Evolutionary conservation across 2,329 filamentous ascomycete species (phyloP).

Genomic region (Cladosporium sp.): DNA sequence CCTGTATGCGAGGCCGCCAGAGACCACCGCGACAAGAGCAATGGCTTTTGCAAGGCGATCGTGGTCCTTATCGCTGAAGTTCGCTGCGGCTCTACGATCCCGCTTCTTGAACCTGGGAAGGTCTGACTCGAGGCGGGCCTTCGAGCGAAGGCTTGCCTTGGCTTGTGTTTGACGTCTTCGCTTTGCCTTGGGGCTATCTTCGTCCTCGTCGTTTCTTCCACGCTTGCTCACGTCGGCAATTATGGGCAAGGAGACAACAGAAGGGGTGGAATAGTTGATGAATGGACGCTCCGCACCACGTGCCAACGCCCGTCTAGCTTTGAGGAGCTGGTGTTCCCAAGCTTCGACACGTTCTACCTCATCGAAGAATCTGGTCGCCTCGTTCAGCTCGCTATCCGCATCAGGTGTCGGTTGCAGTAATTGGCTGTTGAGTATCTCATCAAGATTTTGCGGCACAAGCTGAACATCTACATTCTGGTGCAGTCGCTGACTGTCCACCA

Average conservation of each 20-base stretch:
- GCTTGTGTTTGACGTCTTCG: neutral
- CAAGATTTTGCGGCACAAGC: constrained; percentile 4
- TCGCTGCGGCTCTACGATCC: constrained; percentile 17
- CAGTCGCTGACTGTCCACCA: neutral
- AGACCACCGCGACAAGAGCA: constrained; percentile 28
- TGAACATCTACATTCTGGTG: neutral
- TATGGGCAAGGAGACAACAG: neutral
- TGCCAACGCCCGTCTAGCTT: neutral
- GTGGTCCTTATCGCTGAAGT: constrained; percentile 24
- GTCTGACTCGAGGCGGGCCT: neutral
- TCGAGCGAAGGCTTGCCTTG: neutral
- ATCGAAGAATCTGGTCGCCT: constrained; percentile 13
- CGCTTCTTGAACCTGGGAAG: constrained; percentile 18
- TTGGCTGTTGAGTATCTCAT: constrained; percentile 4
- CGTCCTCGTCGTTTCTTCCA: neutral
- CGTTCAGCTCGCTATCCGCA: neutral
- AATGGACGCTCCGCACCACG: constrained; percentile 9
- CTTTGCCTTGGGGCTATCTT: neutral
- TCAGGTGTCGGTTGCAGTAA: neutral
- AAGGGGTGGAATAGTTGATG: constrained; percentile 17
- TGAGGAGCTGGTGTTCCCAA: constrained; percentile 15
- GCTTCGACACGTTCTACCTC: constrained; percentile 14
- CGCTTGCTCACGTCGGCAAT: neutral
- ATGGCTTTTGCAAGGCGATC: constrained; percentile 31
- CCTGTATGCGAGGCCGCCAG: constrained; percentile 33